These are phyloP conservation scores for Podaxis sp. DNA, from an alignment of 768 basidiomycete species.

Conservation along the genomic window DNA sequence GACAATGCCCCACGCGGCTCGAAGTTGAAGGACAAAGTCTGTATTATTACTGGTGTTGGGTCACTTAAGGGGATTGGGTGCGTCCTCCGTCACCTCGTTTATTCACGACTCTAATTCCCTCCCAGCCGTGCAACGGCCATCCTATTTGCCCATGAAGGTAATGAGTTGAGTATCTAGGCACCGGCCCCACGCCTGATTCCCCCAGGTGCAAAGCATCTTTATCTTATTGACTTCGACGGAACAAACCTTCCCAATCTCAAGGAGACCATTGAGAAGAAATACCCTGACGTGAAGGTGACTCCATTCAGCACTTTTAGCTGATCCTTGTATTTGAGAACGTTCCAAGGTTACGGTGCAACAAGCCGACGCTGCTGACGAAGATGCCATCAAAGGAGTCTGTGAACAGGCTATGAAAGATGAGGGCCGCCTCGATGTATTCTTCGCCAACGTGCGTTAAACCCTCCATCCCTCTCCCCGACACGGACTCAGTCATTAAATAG, in stretches of 20 bases:
- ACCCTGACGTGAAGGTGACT: slow-evolving; percentile 76
- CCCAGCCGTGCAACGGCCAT: slow-evolving; percentile 68
- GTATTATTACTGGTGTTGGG: slow-evolving; percentile 85
- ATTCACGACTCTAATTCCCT: neutral
- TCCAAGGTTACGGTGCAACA: slow-evolving; percentile 74
- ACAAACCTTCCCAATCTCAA: slow-evolving; percentile 72
- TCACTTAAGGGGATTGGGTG: slow-evolving; percentile 90
- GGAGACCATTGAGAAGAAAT: slow-evolving; percentile 59
- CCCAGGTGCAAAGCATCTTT: slow-evolving; percentile 73
- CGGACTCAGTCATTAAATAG: slow-evolving; percentile 32
- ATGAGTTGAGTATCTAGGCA: neutral
- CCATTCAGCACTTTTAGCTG: neutral
- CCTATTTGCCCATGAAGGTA: slow-evolving; percentile 80
- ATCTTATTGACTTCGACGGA: slow-evolving; percentile 67
- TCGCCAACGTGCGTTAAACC: slow-evolving; percentile 74
- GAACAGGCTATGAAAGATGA: slow-evolving; percentile 74
- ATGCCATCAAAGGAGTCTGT: slow-evolving; percentile 65
- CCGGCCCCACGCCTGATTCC: slow-evolving; percentile 4
- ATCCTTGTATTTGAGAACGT: neutral
- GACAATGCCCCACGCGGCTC: slow-evolving; percentile 46
- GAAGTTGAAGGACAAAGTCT: slow-evolving; percentile 75
- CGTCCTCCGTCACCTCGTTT: slow-evolving; percentile 19
- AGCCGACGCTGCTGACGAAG: slow-evolving; percentile 83
- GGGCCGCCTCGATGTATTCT: slow-evolving; percentile 89
- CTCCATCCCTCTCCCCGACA: neutral